Evolutionary conservation across 2,329 filamentous ascomycete genomes (phyloP).

Genomic region (Nakataea oryzae): DNA sequence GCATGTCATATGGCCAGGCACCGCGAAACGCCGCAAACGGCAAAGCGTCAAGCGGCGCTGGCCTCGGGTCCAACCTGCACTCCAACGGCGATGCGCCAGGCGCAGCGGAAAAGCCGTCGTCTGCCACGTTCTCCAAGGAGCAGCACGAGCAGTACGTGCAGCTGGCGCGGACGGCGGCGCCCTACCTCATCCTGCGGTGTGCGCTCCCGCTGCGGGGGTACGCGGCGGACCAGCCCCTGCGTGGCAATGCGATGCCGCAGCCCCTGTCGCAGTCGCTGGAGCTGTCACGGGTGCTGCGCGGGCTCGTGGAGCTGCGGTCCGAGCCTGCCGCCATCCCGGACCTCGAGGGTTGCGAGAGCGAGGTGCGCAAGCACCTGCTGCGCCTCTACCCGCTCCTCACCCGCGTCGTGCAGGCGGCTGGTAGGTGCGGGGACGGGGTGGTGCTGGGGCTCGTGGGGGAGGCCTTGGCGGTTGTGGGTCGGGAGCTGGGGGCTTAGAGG

Average conservation of each 20-base stretch:
- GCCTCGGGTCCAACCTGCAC: background rate
- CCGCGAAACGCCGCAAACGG: background rate
- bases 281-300: constrained; percentile 58
- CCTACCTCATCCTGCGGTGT: constrained; percentile 72
- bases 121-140: constrained; percentile 14
- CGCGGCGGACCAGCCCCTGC: constrained; percentile 80
- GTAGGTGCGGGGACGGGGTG: constrained; percentile 46
- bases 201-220: constrained; percentile 76
- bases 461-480: constrained; percentile 52
- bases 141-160: constrained; percentile 27
- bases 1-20: background rate
- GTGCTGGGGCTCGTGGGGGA: constrained; percentile 46
- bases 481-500: constrained; percentile 33
- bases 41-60: background rate
- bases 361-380: constrained; percentile 63
- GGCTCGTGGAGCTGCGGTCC: constrained; percentile 56
- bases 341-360: constrained; percentile 38
- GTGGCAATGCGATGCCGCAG: constrained; percentile 73
- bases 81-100: background rate
- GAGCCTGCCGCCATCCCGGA: constrained; percentile 60
- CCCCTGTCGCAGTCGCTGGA: constrained; percentile 73
- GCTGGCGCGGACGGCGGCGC: constrained; percentile 66
- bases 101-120: constrained; percentile 10
- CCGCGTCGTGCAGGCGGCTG: constrained; percentile 49
- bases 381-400: constrained; percentile 71